Conservation (phyloP, 2,329 filamentous ascomycete species). For the Penicillium verrucosum region DNA sequence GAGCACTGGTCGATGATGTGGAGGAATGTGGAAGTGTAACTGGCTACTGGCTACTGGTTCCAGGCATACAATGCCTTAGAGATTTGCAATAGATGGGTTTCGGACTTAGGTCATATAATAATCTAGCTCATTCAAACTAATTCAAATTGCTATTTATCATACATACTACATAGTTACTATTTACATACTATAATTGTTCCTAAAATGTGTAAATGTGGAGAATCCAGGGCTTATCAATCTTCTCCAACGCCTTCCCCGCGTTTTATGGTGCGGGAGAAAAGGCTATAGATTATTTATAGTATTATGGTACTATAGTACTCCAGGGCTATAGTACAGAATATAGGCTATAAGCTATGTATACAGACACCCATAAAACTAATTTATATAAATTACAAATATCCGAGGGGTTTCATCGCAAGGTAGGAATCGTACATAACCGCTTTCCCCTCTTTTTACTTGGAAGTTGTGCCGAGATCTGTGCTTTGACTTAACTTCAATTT, state of each 20-base stretch:
- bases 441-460: constrained; percentile 5
- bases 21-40: neutral
- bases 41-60: neutral
- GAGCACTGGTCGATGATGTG: constrained; percentile 9
- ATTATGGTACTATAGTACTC: no score
- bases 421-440: neutral
- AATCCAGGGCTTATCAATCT: neutral
- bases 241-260: neutral
- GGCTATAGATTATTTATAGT: no score
- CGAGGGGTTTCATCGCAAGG: neutral
- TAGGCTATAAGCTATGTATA: no score
- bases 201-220: neutral
- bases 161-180: no score
- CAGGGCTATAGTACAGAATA: no score
- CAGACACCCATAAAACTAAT: no score
- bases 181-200: neutral
- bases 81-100: neutral
- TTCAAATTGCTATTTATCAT: neutral
- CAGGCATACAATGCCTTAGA: neutral
- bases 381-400: neutral
- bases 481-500: neutral
- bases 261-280: neutral
- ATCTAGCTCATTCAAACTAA: neutral
- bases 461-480: constrained; percentile 2
- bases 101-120: neutral